Conservation (phyloP, 352 stramenopile species). For the Plasmopara viticola region DNA sequence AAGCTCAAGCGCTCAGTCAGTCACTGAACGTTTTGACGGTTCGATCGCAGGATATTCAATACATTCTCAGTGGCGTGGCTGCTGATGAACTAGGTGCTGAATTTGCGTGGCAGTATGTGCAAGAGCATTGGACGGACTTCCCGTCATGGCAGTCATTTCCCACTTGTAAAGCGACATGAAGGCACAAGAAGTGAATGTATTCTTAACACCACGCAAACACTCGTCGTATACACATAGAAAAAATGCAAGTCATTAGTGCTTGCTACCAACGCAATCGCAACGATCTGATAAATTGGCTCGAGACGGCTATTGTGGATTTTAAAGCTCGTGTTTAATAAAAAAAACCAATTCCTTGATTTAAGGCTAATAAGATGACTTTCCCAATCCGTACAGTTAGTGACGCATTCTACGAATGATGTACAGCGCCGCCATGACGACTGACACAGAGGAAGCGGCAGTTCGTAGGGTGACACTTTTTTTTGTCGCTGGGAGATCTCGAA, state of each 20-base stretch:
- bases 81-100: conserved; percentile 40
- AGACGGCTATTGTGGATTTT: not conserved
- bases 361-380: too few species aligned
- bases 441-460: conserved; percentile 26
- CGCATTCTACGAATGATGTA: conserved; percentile 8
- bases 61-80: conserved; percentile 65
- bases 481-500: conserved; percentile 16
- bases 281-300: conserved; percentile 51
- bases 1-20: conserved; percentile 61
- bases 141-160: conserved; percentile 50
- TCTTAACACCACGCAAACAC: conserved; percentile 61
- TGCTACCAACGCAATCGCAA: conserved; percentile 53
- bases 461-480: conserved; percentile 10
- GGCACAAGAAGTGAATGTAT: conserved; percentile 49
- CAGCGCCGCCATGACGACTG: conserved; percentile 21
- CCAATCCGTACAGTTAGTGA: too few species aligned
- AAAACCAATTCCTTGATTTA: too few species aligned
- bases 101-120: conserved; percentile 68
- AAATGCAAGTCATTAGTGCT: conserved; percentile 64
- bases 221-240: conserved; percentile 66
- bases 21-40: conserved; percentile 60
- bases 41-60: conserved; percentile 80
- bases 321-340: too few species aligned
- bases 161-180: conserved; percentile 59
- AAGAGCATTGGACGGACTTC: conserved; percentile 58